Base-by-base conservation (phyloP, 306 rosid genomes). In the Rubus idaeus region DNA sequence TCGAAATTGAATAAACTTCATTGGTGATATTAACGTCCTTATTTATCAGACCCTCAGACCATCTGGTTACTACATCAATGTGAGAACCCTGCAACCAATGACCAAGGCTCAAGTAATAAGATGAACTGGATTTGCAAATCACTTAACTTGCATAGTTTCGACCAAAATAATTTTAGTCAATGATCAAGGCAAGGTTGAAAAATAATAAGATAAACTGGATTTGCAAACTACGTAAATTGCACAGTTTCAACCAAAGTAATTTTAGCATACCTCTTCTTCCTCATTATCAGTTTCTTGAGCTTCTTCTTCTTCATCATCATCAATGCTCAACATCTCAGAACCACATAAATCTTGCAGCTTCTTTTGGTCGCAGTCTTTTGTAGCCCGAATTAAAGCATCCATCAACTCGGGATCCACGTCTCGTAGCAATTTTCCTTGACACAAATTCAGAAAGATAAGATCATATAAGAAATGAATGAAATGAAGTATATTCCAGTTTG, bases 1-100 rank as follows among this genome's bases (percentile, higher is more conserved):
- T 86, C 12, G 79, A 91, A 58, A 92, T 21, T 57, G 99, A 96
- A 84, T 91, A 96, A 74, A 96, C 87, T 88, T 91, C 97, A 42
- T 87, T 91, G 78, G 88, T 91, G 81, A 92, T 87, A 79, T 84
- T 64, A 67, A 71, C 71, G 81, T 96, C 94, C 86, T 91, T 91
- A 45, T 17, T 76, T 76, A 91, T 58, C 72, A 92, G 84, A 76
- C 99, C 99, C 57, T 96, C 90, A 84, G 83, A 79, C 99, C 98
- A 96, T 79, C 89, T 83, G 30, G 82, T 80, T 65, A 89, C 93
- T 60, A 75, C 77, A 78, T 63, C 78, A 67, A 72, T 77, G 72
- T 77, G 77, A 81, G 86, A 78, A 37, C 86, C 97, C 99, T 90
- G 85, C 76, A 70, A 73, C 45, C 58, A 71, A 61, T 37, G 58